These are phyloP conservation scores for Aspergillus ustus DNA, from an alignment of 2,329 filamentous ascomycete genomes.

Conservation along the genomic window DNA sequence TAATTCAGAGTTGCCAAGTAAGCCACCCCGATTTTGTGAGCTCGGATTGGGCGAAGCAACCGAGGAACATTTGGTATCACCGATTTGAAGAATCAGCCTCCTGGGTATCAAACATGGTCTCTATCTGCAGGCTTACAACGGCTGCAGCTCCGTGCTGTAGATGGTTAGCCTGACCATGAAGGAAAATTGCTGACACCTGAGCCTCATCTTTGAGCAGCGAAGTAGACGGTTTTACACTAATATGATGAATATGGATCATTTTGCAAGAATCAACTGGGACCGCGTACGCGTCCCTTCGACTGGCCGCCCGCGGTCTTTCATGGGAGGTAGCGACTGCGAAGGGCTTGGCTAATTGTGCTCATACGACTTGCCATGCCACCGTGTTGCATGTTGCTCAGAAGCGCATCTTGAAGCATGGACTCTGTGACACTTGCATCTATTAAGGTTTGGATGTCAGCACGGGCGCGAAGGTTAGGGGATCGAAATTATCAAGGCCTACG, in stretches of 20 bases:
- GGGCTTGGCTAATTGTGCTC: constrained; percentile 58
- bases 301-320: background rate
- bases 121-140: background rate
- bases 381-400: constrained; percentile 66
- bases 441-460: constrained; percentile 11
- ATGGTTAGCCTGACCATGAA: background rate
- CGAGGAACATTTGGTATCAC: background rate
- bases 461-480: background rate
- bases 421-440: constrained; percentile 67
- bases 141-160: constrained; percentile 1
- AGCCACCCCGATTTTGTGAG: background rate
- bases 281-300: background rate
- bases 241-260: background rate
- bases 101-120: background rate
- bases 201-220: background rate
- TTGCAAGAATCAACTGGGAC: background rate
- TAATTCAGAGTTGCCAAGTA: background rate
- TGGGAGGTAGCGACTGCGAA: constrained; percentile 56
- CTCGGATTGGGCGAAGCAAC: background rate
- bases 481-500: constrained; percentile 10
- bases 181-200: background rate
- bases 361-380: constrained; percentile 54
- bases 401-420: constrained; percentile 66
- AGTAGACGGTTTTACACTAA: background rate
- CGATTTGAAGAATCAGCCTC: background rate